Conservation (phyloP, 2,329 filamentous ascomycete species). For the Albophoma yamanashiensis region DNA sequence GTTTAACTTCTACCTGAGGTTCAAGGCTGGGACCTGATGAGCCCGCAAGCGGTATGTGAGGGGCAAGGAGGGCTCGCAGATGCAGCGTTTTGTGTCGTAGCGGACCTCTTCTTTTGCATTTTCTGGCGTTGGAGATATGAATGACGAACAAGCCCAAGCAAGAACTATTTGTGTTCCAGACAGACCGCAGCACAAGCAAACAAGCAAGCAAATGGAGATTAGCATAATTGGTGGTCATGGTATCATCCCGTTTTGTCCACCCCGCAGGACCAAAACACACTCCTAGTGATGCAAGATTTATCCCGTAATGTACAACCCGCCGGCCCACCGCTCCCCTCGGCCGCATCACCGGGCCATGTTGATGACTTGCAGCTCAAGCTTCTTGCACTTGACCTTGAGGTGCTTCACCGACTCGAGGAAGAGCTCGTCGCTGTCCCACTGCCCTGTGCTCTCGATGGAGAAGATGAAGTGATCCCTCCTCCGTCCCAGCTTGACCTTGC, state of each 20-base stretch:
- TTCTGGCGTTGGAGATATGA: conserved; percentile 16
- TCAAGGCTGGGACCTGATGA: conserved; percentile 18
- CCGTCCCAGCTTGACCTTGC: conserved; percentile 87
- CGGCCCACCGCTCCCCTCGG: background rate
- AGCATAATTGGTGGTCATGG: conserved; percentile 13
- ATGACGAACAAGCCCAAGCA: background rate
- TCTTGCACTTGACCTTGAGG: conserved; percentile 74
- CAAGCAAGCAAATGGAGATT: conserved; percentile 1
- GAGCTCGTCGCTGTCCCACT: conserved; percentile 87
- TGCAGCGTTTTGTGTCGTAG: background rate
- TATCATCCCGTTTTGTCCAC: conserved; percentile 21
- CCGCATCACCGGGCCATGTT: conserved; percentile 44
- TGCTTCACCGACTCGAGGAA: conserved; percentile 84
- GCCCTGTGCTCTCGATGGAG: conserved; percentile 85
- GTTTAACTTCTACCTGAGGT: conserved; percentile 45
- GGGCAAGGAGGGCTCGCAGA: background rate
- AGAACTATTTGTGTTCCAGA: background rate
- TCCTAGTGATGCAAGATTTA: background rate
- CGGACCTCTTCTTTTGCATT: conserved; percentile 8
- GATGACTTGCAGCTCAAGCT: conserved; percentile 59
- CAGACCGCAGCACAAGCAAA: background rate
- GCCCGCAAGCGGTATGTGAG: background rate
- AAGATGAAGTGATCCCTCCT: conserved; percentile 96
- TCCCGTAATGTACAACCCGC: background rate
- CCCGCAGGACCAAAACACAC: conserved; percentile 6